Base-by-base conservation (phyloP, 1,284 basidiomycete genomes). In the Irpex sp. region DNA sequence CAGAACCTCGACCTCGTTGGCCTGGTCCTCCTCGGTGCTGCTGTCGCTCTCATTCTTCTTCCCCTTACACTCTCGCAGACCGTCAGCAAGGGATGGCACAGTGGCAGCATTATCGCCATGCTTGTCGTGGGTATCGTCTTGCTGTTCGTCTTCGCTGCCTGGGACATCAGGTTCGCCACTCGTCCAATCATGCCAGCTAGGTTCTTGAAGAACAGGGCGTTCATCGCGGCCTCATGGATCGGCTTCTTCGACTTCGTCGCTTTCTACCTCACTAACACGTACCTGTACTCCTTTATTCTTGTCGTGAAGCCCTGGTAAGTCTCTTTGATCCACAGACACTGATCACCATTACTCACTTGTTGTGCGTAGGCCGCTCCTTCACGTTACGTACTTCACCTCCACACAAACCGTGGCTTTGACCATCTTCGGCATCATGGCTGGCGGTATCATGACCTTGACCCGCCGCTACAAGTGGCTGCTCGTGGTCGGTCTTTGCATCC, bases 181-280 rank as follows among this genome's bases (percentile, higher is more conserved):
- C 74, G 75, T 57, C 85, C 85, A 2, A 78, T 86, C 54, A 72
- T 87, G 36, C 76, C 84, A 10, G 74, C 77, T 39, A 79, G 84
- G 36, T 86, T 89, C 74, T 70, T 86, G 56, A 68, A 69, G 42
- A 88, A 88, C 68, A 74, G 78, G 12, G 82, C 81, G 42, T 82
- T 91, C 33, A 75, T 89, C 23, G 77, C 82, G 28, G 83, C 87
- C 0, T 78, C 83, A 23, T 70, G 85, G 53, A 86, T 92, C 63
- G 87, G 87, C 5, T 86, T 86, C 69, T 83, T 87, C 61, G 88
- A 90, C 71, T 90, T 89, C 67, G 68, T 85, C 58, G 87, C 86
- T 0, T 89, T 82, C 74, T 86, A 83, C 70, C 75, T 87, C 56
- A 83, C 83, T 0, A 83, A 71, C 66, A 80, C 81, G 1, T 87